A percentile compares a stretch with the other conserved stretches of the same genome.
phyloP scores from a whole-genome alignment of 305 asterid genomes.

The Solanum hybrid region DNA sequence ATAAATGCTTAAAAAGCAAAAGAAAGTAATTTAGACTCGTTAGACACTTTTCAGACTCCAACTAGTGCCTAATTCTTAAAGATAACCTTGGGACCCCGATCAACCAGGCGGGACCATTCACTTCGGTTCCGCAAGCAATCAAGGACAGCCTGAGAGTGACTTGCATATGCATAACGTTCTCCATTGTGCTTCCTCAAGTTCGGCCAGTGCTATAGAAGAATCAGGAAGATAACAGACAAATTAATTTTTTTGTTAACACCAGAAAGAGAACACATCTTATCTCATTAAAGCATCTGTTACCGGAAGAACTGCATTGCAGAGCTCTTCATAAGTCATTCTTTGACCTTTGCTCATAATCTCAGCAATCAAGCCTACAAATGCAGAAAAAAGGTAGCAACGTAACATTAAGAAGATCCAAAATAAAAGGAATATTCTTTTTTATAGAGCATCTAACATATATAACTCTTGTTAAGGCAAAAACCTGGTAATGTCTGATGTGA shows the following conservation, averaged over 20 bases:
- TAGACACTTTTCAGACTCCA: background rate
- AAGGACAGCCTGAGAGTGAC: conserved; percentile 92
- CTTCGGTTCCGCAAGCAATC: conserved; percentile 93
- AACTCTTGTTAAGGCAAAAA: conserved; percentile 18
- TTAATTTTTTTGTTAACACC: background rate
- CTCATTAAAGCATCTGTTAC: conserved; percentile 34
- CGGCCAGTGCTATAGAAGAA: conserved; percentile 68
- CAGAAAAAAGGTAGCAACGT: background rate
- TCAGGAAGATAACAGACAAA: conserved; percentile 3
- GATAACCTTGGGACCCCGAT: conserved; percentile 91
- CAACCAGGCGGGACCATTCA: conserved; percentile 94
- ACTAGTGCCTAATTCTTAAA: background rate
- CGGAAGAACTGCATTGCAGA: conserved; percentile 81
- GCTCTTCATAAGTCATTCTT: conserved; percentile 83
- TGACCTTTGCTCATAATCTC: conserved; percentile 89
- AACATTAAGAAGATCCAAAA: background rate
- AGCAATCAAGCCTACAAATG: conserved; percentile 70
- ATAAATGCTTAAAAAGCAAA: background rate
- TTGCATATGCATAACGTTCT: conserved; percentile 89
- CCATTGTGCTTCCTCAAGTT: conserved; percentile 91
- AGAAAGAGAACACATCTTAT: conserved; percentile 9
- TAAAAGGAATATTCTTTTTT: background rate
- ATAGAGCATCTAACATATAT: background rate
- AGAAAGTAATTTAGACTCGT: background rate
- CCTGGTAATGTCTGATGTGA: conserved; percentile 74